Base-by-base conservation (phyloP, 345 rosid genomes). In the Cardamine resedifolia region DNA sequence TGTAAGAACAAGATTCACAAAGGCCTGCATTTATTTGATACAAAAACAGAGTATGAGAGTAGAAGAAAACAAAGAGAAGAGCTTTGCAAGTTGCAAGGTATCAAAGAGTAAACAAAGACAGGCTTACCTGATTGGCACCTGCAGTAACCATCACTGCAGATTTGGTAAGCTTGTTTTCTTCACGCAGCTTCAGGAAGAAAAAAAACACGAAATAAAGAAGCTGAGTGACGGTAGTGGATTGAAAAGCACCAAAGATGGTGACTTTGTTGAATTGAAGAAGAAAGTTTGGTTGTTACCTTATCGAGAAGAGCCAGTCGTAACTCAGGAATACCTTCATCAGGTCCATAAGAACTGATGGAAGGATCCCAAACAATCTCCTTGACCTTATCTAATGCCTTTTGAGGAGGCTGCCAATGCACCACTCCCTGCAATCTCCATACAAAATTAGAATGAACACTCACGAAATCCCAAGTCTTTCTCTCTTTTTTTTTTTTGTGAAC, bases 81-180 rank as follows among this genome's bases (percentile, higher is more conserved):
- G 51, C 10, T 27, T 36, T 24, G 65, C 59, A 62, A 36, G 38
- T 64, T 33, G 71, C 58, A 61, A 34, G 19, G 49, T 5, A 20
- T 21, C 7, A 21, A 38, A 49, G 8, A 45, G 62, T n/a, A 58
- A 36, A 41, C 7, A 52, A 69, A 44, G 27, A 39, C 2, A 2
- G 28, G 15, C 19, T 63, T 49, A 91, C 97, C 96, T 91, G 99
- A 77, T 95, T 95, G 80, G 98, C 99, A 63, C 99, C 98, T 4
- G 99, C 86, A 71, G 99, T 95, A 62, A 91, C 99, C 88, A 95
- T 90, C 67, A 95, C 97, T 0, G 83, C 81, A 23, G 99, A 95
- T 55, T 83, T 87, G 55, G 70, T 77, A 68, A 91, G 78, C 60
- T 88, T 90, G 75, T 95, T 95, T 74, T 95, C 96, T 63, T 16